These are phyloP conservation scores for Chytriomyces sp. DNA, from an alignment of 192 early-diverging fungal species.

Conservation along the genomic window DNA sequence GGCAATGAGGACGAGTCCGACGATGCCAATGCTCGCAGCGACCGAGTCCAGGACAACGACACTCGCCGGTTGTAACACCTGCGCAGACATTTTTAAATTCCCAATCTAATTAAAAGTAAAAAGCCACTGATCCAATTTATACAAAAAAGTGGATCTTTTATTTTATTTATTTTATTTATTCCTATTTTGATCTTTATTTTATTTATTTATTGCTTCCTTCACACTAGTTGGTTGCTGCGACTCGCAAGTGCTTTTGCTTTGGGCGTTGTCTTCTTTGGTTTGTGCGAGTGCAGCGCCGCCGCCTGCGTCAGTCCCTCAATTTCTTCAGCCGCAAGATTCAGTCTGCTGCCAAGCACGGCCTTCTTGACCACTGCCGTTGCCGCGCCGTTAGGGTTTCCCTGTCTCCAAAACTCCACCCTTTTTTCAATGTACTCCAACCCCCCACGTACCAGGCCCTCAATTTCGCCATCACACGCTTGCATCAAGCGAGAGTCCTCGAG, in stretches of 20 bases:
- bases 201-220: not conserved
- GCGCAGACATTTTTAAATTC: not conserved
- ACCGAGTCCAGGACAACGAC: not conserved
- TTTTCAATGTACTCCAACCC: constrained; percentile 44
- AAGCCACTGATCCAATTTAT: too few relatives aligned
- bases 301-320: not conserved
- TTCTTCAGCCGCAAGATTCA: constrained; percentile 27
- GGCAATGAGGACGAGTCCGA: not conserved
- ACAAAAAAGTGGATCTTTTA: not conserved
- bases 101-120: too few relatives aligned
- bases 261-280: not conserved
- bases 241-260: too few relatives aligned
- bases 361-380: constrained; percentile 20
- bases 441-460: constrained; percentile 36
- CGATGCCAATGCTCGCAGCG: not conserved
- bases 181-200: too few relatives aligned
- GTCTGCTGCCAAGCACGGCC: constrained; percentile 7
- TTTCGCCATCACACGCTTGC: constrained; percentile 19
- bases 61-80: not conserved
- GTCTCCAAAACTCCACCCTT: constrained; percentile 53
- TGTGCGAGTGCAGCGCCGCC: too few relatives aligned
- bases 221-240: too few relatives aligned
- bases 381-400: constrained; percentile 41
- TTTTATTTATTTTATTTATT: too few relatives aligned
- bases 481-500: constrained; percentile 31